phyloP scores from a whole-genome alignment of 2,329 filamentous ascomycete species.

The Tothia fuscella region DNA sequence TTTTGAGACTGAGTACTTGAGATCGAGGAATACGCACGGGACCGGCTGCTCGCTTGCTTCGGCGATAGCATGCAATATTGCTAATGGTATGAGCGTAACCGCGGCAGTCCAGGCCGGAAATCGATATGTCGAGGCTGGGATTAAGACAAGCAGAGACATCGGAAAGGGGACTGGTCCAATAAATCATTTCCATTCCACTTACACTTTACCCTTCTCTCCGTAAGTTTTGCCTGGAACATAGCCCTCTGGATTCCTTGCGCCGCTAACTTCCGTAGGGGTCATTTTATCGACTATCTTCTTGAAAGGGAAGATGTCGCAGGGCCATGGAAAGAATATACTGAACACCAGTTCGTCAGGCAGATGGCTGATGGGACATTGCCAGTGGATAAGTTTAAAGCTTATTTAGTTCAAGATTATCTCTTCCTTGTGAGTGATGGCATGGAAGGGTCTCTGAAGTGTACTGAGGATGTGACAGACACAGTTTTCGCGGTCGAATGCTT shows the following conservation, averaged over 20 bases:
- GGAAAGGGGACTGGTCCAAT: constrained; percentile 61
- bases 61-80: constrained; percentile 63
- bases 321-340: constrained; percentile 63
- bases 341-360: constrained; percentile 71
- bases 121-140: constrained; percentile 59
- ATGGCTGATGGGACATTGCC: constrained; percentile 67
- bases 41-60: constrained; percentile 91
- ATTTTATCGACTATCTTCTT: constrained; percentile 75
- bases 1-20: constrained; percentile 59
- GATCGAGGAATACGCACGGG: constrained; percentile 76
- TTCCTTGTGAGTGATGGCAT: constrained; percentile 51
- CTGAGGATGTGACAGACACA: too few relatives aligned
- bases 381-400: constrained; percentile 68
- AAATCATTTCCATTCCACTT: constrained; percentile 66
- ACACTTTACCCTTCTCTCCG: constrained; percentile 56
- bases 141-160: constrained; percentile 49
- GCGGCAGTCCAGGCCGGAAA: constrained; percentile 56
- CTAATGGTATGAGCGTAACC: constrained; percentile 44
- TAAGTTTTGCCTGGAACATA: constrained; percentile 26
- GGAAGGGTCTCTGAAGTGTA: too few relatives aligned
- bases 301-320: constrained; percentile 59
- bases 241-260: not conserved
- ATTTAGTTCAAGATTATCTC: constrained; percentile 84
- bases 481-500: constrained; percentile 74
- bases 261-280: constrained; percentile 33